Evolutionary conservation across 306 rosid species (phyloP).

Genomic region (Calophaca sinica): DNA sequence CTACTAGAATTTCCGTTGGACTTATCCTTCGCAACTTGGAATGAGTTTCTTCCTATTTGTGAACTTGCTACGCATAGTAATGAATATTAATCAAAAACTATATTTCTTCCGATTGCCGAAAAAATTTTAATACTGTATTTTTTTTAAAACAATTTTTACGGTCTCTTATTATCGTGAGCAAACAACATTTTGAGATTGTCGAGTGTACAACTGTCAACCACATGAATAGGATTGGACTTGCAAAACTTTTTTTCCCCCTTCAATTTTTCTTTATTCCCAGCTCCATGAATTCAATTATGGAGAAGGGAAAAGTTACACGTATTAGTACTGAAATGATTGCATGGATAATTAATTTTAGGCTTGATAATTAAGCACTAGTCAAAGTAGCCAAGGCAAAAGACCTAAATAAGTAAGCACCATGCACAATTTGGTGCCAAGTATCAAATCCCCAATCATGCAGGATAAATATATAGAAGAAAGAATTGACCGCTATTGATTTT

Average conservation of each 20-base stretch:
- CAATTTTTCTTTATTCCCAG: neutral
- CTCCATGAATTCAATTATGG: neutral
- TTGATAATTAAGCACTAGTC: constrained; percentile 34
- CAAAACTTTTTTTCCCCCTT: too few species aligned
- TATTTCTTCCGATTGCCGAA: too few species aligned
- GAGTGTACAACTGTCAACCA: constrained; percentile 31
- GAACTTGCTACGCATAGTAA: too few species aligned
- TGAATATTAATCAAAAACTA: too few species aligned
- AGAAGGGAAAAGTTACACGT: constrained; percentile 16
- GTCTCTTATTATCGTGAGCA: neutral
- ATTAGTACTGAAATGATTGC: constrained; percentile 19
- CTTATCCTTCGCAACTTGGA: too few species aligned
- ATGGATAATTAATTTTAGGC: neutral
- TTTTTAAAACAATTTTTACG: neutral
- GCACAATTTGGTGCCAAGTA: constrained; percentile 44
- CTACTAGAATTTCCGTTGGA: too few species aligned
- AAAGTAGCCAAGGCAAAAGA: neutral
- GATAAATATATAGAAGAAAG: neutral
- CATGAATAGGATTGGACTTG: too few species aligned
- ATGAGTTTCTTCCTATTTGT: too few species aligned
- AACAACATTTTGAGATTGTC: neutral
- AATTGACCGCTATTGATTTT: constrained; percentile 6
- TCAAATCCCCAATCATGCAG: constrained; percentile 15
- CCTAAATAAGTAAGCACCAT: neutral
- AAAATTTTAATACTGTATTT: neutral